phyloP scores from a whole-genome alignment of 1,139 yeast species.

The Hyphopichia khmerensis region DNA sequence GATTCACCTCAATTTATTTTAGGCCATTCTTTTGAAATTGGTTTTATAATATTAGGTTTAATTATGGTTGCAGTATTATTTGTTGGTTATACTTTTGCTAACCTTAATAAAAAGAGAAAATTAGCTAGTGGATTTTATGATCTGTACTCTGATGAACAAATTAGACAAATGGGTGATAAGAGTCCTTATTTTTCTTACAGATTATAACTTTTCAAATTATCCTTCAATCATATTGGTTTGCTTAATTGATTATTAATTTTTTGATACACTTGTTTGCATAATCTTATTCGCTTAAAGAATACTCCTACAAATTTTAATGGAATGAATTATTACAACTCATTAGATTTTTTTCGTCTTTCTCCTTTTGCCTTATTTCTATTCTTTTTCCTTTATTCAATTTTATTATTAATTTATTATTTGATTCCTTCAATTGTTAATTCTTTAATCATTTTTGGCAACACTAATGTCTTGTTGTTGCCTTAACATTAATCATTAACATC shows the following conservation, averaged over 20 bases:
- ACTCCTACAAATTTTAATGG: too few relatives aligned
- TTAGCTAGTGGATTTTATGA: conserved; percentile 23
- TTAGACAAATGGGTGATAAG: conserved; percentile 30
- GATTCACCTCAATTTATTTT: conserved; percentile 26
- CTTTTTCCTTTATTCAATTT: too few relatives aligned
- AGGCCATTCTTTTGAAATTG: conserved; percentile 26
- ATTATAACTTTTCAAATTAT: background rate
- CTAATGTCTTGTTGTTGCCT: too few relatives aligned
- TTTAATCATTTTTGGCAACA: too few relatives aligned
- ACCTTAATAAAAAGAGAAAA: conserved; percentile 16
- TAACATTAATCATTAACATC: too few relatives aligned
- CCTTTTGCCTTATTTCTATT: too few relatives aligned
- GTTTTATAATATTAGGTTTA: conserved; percentile 14
- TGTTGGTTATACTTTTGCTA: conserved; percentile 16
- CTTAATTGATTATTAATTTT: background rate
- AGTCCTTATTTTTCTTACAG: conserved; percentile 20
- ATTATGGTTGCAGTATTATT: conserved; percentile 9
- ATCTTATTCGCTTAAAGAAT: too few relatives aligned
- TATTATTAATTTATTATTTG: too few relatives aligned
- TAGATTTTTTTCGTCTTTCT: too few relatives aligned
- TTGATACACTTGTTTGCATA: background rate
- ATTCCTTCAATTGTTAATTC: too few relatives aligned
- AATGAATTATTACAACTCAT: too few relatives aligned
- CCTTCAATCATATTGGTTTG: background rate
- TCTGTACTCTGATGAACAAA: conserved; percentile 16